Evolutionary conservation across 352 stramenopile species (phyloP).

Genomic region (Pythium chondricola): DNA sequence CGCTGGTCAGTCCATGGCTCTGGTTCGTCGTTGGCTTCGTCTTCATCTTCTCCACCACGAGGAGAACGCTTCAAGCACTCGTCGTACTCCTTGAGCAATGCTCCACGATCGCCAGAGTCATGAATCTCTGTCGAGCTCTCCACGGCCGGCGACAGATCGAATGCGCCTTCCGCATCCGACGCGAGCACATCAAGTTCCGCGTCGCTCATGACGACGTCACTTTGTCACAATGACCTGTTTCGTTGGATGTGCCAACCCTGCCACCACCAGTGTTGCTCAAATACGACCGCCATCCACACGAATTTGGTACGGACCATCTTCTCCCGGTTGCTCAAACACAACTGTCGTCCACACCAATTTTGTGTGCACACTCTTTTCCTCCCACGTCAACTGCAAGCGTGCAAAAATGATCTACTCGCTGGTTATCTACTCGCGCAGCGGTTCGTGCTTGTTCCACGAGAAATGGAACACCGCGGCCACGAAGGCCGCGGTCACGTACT

Average conservation of each 20-base stretch:
- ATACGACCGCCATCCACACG: too few relatives aligned
- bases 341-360: background rate
- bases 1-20: constrained; percentile 43
- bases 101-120: background rate
- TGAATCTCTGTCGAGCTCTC: background rate
- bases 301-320: too few relatives aligned
- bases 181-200: too few relatives aligned
- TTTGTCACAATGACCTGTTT: background rate
- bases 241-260: constrained; percentile 7
- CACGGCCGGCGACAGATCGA: constrained; percentile 48
- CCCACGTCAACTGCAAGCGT: too few relatives aligned
- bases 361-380: too few relatives aligned
- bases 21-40: constrained; percentile 28
- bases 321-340: constrained; percentile 6
- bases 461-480: constrained; percentile 70
- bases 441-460: constrained; percentile 87
- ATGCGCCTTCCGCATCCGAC: too few relatives aligned
- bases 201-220: too few relatives aligned
- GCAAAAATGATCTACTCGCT: constrained; percentile 90
- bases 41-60: constrained; percentile 16
- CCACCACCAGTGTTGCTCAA: background rate
- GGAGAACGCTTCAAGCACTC: constrained; percentile 29
- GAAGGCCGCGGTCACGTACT: constrained; percentile 59
- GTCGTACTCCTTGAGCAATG: constrained; percentile 42
- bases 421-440: constrained; percentile 89